A percentile compares a stretch with the other conserved stretches of the same genome.
These are phyloP conservation scores for Flaveria sonorensis DNA, from an alignment of 129 eudicot species.

Conservation along the genomic window DNA sequence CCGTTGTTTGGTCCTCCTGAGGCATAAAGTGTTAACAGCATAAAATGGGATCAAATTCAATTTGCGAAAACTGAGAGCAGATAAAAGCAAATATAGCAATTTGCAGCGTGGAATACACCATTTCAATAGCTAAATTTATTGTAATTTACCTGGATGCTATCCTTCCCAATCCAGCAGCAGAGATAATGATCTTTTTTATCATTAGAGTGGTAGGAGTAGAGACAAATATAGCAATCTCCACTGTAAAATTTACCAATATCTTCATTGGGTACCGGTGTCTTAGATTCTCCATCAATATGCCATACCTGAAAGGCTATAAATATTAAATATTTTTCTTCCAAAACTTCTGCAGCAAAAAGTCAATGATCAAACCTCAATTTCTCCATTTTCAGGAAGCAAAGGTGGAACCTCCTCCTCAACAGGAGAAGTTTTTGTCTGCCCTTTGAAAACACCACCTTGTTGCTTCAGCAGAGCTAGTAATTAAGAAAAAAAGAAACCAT, in stretches of 20 bases:
- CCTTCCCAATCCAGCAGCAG: conserved; percentile 95
- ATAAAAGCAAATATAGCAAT: neutral
- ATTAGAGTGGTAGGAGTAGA: conserved; percentile 75
- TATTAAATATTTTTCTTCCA: conserved; percentile 14
- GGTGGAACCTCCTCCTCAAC: conserved; percentile 90
- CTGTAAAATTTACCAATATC: conserved; percentile 88
- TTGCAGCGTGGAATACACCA: neutral
- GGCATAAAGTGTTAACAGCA: neutral
- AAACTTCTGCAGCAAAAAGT: neutral
- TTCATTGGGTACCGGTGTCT: conserved; percentile 71
- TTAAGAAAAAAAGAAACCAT: conserved; percentile 19
- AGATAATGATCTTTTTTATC: conserved; percentile 83
- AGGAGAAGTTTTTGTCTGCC: conserved; percentile 63
- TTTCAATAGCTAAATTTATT: conserved; percentile 3
- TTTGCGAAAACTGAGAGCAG: neutral
- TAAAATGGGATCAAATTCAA: neutral
- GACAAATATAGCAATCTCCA: conserved; percentile 94
- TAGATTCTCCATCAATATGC: conserved; percentile 75
- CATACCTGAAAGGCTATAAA: conserved; percentile 59
- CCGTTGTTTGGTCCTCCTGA: conserved; percentile 80
- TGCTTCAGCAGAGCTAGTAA: conserved; percentile 90
- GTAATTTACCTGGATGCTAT: conserved; percentile 78
- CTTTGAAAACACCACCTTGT: conserved; percentile 87
- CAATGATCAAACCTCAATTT: conserved; percentile 62
- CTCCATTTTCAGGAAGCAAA: conserved; percentile 87